These are phyloP conservation scores for Syncephalastrum racemosum DNA, from an alignment of 371 early-diverging fungal species.

Conservation along the genomic window DNA sequence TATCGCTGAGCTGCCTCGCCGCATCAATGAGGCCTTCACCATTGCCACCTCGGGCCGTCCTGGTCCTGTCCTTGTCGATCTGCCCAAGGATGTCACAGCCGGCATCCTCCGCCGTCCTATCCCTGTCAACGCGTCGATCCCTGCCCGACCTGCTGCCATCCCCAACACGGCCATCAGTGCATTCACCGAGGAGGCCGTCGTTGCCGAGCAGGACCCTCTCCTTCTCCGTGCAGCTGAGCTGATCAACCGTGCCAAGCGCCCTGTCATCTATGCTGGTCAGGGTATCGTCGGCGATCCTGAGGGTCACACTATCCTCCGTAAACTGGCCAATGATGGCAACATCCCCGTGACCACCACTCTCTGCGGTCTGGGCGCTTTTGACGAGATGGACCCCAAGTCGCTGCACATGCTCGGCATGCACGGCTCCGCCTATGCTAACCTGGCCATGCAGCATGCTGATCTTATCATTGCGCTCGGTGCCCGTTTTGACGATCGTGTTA, in stretches of 20 bases:
- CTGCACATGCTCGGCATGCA: conserved; percentile 99
- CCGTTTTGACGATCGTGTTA: conserved; percentile 98
- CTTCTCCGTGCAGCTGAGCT: conserved; percentile 74
- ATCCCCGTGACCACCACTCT: conserved; percentile 96
- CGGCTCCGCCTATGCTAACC: conserved; percentile 94
- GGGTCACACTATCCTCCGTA: conserved; percentile 76
- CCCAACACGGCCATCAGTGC: conserved; percentile 51
- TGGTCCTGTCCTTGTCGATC: conserved; percentile 96
- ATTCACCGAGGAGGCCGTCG: conserved; percentile 43
- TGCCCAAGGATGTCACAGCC: conserved; percentile 97
- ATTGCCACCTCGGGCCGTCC: conserved; percentile 96
- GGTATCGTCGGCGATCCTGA: conserved; percentile 84
- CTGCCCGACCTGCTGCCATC: conserved; percentile 58
- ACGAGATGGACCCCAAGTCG: conserved; percentile 85
- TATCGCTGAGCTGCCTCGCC: conserved; percentile 91
- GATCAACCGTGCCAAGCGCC: conserved; percentile 87
- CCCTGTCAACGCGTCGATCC: conserved; percentile 65
- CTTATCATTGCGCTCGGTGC: conserved; percentile 95
- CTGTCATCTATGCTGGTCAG: conserved; percentile 94
- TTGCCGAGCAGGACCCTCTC: conserved; percentile 52
- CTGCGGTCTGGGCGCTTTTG: conserved; percentile 90
- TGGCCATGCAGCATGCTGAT: conserved; percentile 96
- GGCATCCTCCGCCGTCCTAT: conserved; percentile 84
- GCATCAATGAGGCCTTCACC: conserved; percentile 96
- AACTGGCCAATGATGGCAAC: conserved; percentile 82